Evolutionary conservation across 179 eudicot genomes (phyloP).

Genomic region (Patellifolia procumbens): DNA sequence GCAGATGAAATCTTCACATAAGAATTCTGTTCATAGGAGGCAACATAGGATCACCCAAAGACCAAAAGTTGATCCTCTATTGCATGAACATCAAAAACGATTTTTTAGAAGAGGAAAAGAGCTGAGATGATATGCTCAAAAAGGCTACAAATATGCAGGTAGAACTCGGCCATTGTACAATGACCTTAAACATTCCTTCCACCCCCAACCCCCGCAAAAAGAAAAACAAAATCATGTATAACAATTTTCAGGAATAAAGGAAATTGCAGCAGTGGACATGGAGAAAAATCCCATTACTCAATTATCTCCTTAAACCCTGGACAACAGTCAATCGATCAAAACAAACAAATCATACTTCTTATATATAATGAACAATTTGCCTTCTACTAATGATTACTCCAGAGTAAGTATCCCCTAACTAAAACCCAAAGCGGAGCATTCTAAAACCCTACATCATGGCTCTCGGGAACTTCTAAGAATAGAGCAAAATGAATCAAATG

Average conservation of each 20-base stretch:
- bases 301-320: background rate
- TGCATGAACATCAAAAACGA: too few relatives aligned
- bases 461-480: background rate
- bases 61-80: background rate
- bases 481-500: background rate
- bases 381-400: background rate
- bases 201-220: too few relatives aligned
- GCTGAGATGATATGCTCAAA: background rate
- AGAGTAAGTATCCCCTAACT: background rate
- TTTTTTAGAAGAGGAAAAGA: too few relatives aligned
- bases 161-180: background rate
- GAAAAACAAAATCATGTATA: too few relatives aligned
- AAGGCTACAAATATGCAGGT: background rate
- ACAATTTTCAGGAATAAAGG: too few relatives aligned
- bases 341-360: background rate
- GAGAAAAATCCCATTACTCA: background rate
- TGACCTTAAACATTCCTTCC: too few relatives aligned
- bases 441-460: background rate
- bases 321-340: background rate
- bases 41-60: background rate
- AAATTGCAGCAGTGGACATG: too few relatives aligned
- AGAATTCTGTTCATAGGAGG: background rate
- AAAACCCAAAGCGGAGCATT: too few relatives aligned
- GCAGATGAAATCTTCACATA: background rate
- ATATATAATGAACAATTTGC: background rate